Evolutionary conservation across 2,329 filamentous ascomycete species (phyloP), one percentile per base, ranked within the genome.

Genomic region (Calonectria pseudoturangicola): DNA sequence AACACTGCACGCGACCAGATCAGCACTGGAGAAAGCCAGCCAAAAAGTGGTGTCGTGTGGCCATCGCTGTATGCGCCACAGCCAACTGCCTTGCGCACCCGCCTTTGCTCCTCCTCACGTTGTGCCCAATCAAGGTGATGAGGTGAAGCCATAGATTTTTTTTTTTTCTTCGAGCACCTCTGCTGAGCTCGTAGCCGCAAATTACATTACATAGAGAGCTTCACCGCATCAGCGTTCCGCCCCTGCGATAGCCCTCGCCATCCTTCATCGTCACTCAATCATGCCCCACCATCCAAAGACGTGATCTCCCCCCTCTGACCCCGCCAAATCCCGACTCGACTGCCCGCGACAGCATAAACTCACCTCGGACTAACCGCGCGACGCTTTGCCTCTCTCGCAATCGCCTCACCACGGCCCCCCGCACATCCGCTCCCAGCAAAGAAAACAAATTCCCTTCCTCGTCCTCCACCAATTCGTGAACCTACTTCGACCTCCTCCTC

Each of bases 201-300:
- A 41, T 39, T 41, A 39, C 54, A 60, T 60, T 60, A 25, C 30
- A 33, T 33, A 33, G 30, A 33, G 54, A 60, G n/a, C 33, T 16
- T 50, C 18, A 62, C 45, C 54, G 54, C 56, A 62, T 45, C 43
- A 15, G 27, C 56, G 36, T 39, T 10, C 9, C 33, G 15, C 33
- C 27, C 41, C 50, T 56, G 50, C 39, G 21, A 30, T 16, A 41
- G 28, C 41, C 41, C 56, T 68, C 41, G 51, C 30, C 41, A 4
- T 47, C 58, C 4, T 15, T 15, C 39, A 63, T 47, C 41, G 39
- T 63, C 58, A 47, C 25, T 63, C 41, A 45, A 58, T 41, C 48
- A 72, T 68, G 58, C 70, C 70, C 70, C 70, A 67, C 64, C 65
- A 68, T 64, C 58, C 41, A 66, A 68, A 60, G 41, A 56, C 54